These are phyloP conservation scores for Paracamarosporium sp. DNA, from an alignment of 2,329 filamentous ascomycete genomes.

Conservation along the genomic window DNA sequence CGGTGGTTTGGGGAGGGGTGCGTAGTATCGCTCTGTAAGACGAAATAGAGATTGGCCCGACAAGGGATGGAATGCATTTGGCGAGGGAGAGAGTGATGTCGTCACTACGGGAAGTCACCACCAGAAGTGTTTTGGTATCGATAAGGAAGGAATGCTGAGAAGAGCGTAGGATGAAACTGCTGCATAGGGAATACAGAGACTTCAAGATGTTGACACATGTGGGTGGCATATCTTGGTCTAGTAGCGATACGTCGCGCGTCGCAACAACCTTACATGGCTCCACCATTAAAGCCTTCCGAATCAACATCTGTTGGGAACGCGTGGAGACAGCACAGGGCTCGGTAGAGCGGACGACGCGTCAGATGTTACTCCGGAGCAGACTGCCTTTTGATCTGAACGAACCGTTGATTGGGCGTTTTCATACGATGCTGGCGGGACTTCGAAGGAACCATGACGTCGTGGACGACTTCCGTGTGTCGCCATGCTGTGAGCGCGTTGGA, in stretches of 20 bases:
- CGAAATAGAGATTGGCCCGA: not conserved
- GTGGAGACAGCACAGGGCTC: conserved; percentile 6
- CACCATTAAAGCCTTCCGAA: not conserved
- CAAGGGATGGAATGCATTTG: conserved; percentile 9
- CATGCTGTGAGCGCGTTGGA: not conserved
- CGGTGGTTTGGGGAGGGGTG: not conserved
- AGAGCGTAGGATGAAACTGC: not conserved
- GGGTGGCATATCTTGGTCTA: not conserved
- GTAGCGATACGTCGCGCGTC: conserved; percentile 7
- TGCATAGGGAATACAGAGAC: not conserved
- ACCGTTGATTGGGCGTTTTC: too few species aligned
- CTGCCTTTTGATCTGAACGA: too few species aligned
- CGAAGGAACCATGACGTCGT: too few species aligned
- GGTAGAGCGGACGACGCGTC: conserved; percentile 8
- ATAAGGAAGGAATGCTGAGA: conserved; percentile 3
- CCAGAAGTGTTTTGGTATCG: not conserved
- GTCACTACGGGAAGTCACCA: not conserved
- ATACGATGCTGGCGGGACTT: too few species aligned
- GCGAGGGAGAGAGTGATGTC: not conserved
- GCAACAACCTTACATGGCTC: not conserved
- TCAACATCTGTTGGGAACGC: not conserved
- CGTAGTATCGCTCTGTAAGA: not conserved
- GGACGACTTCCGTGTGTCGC: not conserved
- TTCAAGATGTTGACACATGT: too few species aligned
- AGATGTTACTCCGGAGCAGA: not conserved